Evolutionary conservation across 768 basidiomycete species (phyloP).

Genomic region (Agrocybe chaxingu): DNA sequence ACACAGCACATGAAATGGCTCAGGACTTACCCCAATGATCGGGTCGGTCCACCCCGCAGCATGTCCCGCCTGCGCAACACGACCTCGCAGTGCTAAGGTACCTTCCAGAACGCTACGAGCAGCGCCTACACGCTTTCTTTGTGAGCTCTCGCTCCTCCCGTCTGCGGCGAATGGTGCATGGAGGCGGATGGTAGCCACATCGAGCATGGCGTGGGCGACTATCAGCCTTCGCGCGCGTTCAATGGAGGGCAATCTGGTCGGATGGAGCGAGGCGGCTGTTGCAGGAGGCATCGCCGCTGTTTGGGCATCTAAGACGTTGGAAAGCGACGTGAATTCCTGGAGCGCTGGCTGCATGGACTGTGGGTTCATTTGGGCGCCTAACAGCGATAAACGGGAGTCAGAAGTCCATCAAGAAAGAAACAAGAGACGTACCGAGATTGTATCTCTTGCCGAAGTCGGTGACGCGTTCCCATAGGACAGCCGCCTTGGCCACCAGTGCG

Average conservation of each 20-base stretch:
- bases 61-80: conserved; percentile 4
- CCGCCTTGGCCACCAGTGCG: conserved; percentile 22
- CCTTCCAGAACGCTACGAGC: conserved; percentile 19
- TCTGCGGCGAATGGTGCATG: conserved; percentile 24
- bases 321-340: conserved; percentile 22
- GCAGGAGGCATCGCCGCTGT: conserved; percentile 7
- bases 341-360: conserved; percentile 12
- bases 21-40: conserved; percentile 25
- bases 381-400: not conserved
- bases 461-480: conserved; percentile 33
- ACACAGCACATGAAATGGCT: not conserved
- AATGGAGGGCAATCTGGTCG: conserved; percentile 10
- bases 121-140: conserved; percentile 16
- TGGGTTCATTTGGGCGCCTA: conserved; percentile 2
- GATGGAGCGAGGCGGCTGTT: conserved; percentile 1
- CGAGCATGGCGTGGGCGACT: conserved; percentile 31
- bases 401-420: not conserved
- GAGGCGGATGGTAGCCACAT: conserved; percentile 34
- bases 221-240: conserved; percentile 21
- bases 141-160: conserved; percentile 17
- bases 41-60: conserved; percentile 20
- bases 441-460: conserved; percentile 23
- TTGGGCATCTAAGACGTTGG: conserved; percentile 19
- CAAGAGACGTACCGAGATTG: conserved; percentile 22
- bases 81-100: conserved; percentile 12